Evolutionary conservation across 495 filamentous ascomycete species (phyloP).

Genomic region (Pyrenula massariospora): DNA sequence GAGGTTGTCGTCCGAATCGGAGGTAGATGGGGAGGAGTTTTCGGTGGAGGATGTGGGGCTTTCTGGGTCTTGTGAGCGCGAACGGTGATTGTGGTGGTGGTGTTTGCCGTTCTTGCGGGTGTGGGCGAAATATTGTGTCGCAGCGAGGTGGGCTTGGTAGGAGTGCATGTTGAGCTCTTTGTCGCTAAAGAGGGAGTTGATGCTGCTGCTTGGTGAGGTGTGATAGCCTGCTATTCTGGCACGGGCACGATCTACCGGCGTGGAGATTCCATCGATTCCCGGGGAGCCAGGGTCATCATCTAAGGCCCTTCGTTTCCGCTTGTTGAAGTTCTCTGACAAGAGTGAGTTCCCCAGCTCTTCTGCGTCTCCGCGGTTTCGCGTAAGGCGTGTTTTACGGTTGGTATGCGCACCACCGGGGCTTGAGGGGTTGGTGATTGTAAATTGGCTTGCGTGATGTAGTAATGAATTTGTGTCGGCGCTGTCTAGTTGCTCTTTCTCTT

Average conservation of each 20-base stretch:
- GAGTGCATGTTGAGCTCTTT: constrained; percentile 75
- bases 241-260: constrained; percentile 35
- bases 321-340: constrained; percentile 44
- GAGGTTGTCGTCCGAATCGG: constrained; percentile 28
- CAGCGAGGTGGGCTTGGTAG: constrained; percentile 57
- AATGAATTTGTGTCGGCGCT: constrained; percentile 80
- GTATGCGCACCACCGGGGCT: constrained; percentile 72
- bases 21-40: background rate
- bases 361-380: constrained; percentile 65
- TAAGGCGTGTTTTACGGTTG: constrained; percentile 74
- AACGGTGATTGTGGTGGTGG: constrained; percentile 25
- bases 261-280: constrained; percentile 40
- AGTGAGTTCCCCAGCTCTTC: constrained; percentile 60
- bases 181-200: constrained; percentile 87
- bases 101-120: constrained; percentile 34
- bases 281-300: constrained; percentile 67
- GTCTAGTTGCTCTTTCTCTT: constrained; percentile 83
- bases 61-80: constrained; percentile 30
- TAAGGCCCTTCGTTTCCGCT: constrained; percentile 64
- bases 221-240: constrained; percentile 25
- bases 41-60: constrained; percentile 30
- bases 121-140: constrained; percentile 41
- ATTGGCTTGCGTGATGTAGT: constrained; percentile 85
- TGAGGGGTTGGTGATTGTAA: constrained; percentile 66
- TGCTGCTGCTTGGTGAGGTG: constrained; percentile 50